phyloP scores from a whole-genome alignment of 306 rosid genomes.

The Sicyos edulis region DNA sequence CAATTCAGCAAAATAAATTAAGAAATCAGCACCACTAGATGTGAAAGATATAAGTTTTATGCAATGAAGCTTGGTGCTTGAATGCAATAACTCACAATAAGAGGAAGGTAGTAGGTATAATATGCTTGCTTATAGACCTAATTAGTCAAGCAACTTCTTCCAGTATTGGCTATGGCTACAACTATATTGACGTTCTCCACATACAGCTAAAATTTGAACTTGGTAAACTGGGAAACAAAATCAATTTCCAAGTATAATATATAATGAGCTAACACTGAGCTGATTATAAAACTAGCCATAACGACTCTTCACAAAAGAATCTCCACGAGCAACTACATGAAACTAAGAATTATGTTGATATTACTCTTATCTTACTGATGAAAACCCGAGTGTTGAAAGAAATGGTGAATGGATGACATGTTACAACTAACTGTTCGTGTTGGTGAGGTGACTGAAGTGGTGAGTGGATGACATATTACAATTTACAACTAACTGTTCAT shows the following conservation, averaged over 20 bases:
- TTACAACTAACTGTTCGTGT: slow-evolving; percentile 6
- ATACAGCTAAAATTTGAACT: neutral
- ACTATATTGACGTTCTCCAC: neutral
- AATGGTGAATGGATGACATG: neutral
- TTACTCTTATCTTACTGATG: too few relatives aligned
- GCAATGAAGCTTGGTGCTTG: neutral
- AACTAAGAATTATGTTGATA: neutral
- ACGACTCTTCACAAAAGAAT: slow-evolving; percentile 13
- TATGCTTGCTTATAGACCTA: neutral
- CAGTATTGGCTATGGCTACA: neutral
- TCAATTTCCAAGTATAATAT: neutral
- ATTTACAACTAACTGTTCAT: slow-evolving; percentile 11
- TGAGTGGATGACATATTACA: too few relatives aligned
- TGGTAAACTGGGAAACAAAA: neutral
- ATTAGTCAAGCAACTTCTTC: neutral
- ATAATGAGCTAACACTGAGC: neutral
- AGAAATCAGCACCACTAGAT: neutral
- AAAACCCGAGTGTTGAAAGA: slow-evolving; percentile 20
- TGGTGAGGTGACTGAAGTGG: too few relatives aligned
- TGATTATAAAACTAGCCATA: neutral
- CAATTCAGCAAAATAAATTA: neutral
- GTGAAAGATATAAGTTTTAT: neutral
- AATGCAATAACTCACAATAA: neutral
- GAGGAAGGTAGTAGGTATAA: neutral
- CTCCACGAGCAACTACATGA: neutral